Evolutionary conservation across 2,329 filamentous ascomycete genomes (phyloP).

Genomic region (Fusarium clavum): DNA sequence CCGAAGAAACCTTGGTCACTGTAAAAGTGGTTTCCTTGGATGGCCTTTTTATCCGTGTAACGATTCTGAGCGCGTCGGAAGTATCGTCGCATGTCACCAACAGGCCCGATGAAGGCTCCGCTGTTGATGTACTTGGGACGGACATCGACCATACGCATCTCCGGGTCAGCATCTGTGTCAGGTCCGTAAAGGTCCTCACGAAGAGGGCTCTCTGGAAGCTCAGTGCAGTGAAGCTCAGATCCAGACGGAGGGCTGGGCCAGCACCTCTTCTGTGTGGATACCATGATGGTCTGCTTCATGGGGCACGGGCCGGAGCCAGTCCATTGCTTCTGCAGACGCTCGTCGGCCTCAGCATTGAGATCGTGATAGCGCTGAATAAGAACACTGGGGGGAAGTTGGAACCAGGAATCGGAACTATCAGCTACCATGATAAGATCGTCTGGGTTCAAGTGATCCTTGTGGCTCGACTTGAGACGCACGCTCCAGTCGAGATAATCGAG

Average conservation of each 20-base stretch:
- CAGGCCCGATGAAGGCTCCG: slow-evolving; percentile 47
- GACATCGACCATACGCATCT: slow-evolving; percentile 15
- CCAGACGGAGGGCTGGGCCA: slow-evolving; percentile 29
- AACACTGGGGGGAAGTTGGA: slow-evolving; percentile 47
- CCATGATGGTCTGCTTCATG: slow-evolving; percentile 44
- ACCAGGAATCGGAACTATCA: slow-evolving; percentile 48
- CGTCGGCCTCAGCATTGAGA: slow-evolving; percentile 31
- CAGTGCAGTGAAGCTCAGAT: slow-evolving; percentile 34
- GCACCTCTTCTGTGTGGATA: slow-evolving; percentile 41
- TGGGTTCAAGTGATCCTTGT: slow-evolving; percentile 27
- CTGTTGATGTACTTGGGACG: slow-evolving; percentile 47
- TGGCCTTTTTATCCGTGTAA: slow-evolving; percentile 32
- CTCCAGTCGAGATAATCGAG: slow-evolving; percentile 45
- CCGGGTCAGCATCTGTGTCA: slow-evolving; percentile 32
- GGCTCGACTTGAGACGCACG: neutral
- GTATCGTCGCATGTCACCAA: slow-evolving; percentile 41
- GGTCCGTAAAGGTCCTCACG: slow-evolving; percentile 41
- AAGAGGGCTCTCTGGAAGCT: slow-evolving; percentile 28
- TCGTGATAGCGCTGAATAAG: slow-evolving; percentile 46
- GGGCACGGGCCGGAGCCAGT: slow-evolving; percentile 14
- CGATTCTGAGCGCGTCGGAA: slow-evolving; percentile 38
- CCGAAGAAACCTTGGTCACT: slow-evolving; percentile 48
- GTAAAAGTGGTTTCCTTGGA: slow-evolving; percentile 24
- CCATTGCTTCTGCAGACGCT: slow-evolving; percentile 29
- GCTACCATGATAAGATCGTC: slow-evolving; percentile 47